Evolutionary conservation across 768 basidiomycete species (phyloP), one percentile per base, ranked within the genome.

Genomic region (Xerocomellus dryophilus): DNA sequence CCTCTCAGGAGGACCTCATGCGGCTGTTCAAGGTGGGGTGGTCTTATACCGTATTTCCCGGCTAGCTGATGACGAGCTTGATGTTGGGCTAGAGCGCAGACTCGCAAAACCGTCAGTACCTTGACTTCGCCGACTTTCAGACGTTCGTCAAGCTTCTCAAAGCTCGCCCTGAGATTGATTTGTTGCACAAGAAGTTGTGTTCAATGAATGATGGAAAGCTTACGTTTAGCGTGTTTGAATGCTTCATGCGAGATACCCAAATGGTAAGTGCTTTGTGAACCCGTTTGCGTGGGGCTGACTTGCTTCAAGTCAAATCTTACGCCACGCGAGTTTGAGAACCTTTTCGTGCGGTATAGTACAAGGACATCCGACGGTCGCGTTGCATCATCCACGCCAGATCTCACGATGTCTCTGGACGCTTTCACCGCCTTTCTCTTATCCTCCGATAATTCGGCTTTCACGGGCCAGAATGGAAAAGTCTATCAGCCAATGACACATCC

Each of bases 401-500:
- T 34, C 54, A 66, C 47, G 43, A 70, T 47, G 75, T 87, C 82
- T 2, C 59, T 85, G 17, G 83, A 87, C 23, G 80, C 75, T 1
- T 91, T 98, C 66, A 81, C 84, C 1, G 74, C 85, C 1, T 97
- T 93, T 76, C 81, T 98, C 5, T 68, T 86, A 10, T 95, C 93
- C 0, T 65, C 81, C 0, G 88, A 93, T 57, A 98, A 97, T 61
- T 70, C 85, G 0, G 74, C 79, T 12, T 78, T 82, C 59, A 61
- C 76, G 6, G 79, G 82, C 36, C 78, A 82, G 58, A 77, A 84
- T 35, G 69, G 70, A 29, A 72, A 74, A 15, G 72, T 85, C 6
- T 78, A 76, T 68, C 90, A 94, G 46, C 88, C 97, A 61, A 98
- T 98, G 97, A 88, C 87, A 1, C 76, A 81, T 1, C 93, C 96